Evolutionary conservation across 148 eudicot species (phyloP).

Genomic region (Heliamphora exappendiculata): DNA sequence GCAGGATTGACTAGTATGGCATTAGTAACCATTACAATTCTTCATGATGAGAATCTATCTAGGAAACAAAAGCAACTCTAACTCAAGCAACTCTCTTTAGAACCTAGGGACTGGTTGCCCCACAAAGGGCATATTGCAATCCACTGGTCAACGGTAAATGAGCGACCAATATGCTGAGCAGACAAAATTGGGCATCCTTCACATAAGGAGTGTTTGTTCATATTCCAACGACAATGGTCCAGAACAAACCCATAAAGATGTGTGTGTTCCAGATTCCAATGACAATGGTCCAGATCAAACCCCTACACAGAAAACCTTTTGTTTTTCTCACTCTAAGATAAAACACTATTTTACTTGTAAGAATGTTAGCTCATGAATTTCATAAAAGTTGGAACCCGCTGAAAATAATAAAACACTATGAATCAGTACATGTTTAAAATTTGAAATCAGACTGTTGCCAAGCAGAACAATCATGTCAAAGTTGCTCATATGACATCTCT

Average conservation of each 20-base stretch:
- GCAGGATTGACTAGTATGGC: slow-evolving; percentile 2
- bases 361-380: not conserved
- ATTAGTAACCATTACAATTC: not conserved
- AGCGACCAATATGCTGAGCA: slow-evolving; percentile 1
- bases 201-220: not conserved
- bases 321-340: not conserved
- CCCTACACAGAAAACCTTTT: not conserved
- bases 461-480: not conserved
- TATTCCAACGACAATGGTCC: not conserved
- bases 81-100: not conserved
- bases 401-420: not conserved
- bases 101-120: not conserved
- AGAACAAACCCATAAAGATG: not conserved
- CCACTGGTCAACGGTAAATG: slow-evolving; percentile 4
- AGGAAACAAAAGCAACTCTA: slow-evolving; percentile 7
- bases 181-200: not conserved
- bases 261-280: too few relatives aligned
- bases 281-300: not conserved
- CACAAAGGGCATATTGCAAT: not conserved
- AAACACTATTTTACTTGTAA: not conserved
- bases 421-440: not conserved
- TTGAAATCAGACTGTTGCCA: not conserved
- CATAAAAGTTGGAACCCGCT: not conserved
- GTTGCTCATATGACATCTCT: not conserved
- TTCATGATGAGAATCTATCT: slow-evolving; percentile 3